Evolutionary conservation across 2,329 filamentous ascomycete genomes (phyloP).

Genomic region (Monosporascus sp.): DNA sequence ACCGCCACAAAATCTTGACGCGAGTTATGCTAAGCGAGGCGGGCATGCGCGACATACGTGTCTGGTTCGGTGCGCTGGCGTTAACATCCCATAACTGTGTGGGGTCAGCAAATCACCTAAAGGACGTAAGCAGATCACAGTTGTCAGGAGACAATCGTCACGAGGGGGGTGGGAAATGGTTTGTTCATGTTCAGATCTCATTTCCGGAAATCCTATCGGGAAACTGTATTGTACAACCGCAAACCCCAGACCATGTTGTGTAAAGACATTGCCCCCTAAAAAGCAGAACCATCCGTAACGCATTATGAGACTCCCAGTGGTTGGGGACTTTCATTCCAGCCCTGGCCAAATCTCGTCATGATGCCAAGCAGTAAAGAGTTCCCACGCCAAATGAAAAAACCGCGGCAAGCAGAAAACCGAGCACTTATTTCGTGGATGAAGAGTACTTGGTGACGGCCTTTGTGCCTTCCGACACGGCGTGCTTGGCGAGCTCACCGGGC

Average conservation of each 20-base stretch:
- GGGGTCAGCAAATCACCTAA: not conserved
- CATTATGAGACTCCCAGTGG: conserved; percentile 59
- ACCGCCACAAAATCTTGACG: too few relatives aligned
- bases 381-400: conserved; percentile 52
- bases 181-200: conserved; percentile 56
- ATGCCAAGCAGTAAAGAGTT: conserved; percentile 50
- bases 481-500: conserved; percentile 97
- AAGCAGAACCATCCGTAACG: conserved; percentile 67
- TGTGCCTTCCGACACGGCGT: conserved; percentile 98
- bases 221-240: conserved; percentile 68
- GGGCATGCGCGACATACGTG: too few relatives aligned
- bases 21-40: too few relatives aligned
- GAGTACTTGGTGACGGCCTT: conserved; percentile 99
- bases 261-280: conserved; percentile 65
- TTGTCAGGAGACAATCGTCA: not conserved
- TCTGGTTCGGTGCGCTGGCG: too few relatives aligned
- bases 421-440: conserved; percentile 91
- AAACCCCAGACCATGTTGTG: conserved; percentile 62
- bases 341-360: conserved; percentile 48
- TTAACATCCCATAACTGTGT: too few relatives aligned
- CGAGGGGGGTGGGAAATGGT: conserved; percentile 1
- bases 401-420: conserved; percentile 34
- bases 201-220: conserved; percentile 57
- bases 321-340: conserved; percentile 27
- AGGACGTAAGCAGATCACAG: not conserved